A percentile compares a stretch with the other conserved stretches of the same genome.
Evolutionary conservation across 306 rosid genomes (phyloP).

Genomic region (Inga oerstediana): DNA sequence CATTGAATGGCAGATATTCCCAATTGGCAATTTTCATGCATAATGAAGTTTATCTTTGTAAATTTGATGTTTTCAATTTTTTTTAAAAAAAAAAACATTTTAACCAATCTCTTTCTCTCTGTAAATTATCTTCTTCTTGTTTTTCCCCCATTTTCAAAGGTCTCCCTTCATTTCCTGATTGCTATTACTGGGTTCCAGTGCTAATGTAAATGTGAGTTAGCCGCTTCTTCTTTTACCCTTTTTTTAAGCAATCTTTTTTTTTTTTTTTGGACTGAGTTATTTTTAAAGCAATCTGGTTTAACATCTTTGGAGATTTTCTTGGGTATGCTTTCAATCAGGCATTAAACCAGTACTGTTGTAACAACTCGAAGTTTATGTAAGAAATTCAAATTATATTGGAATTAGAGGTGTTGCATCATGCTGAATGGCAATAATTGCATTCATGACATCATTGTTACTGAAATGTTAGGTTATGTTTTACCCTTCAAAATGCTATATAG

Average conservation of each 20-base stretch:
- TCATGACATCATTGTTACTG: background rate
- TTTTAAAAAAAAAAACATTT: background rate
- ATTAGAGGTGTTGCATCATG: background rate
- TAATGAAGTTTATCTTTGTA: background rate
- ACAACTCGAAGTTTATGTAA: background rate
- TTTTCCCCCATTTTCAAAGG: background rate
- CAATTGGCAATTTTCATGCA: background rate
- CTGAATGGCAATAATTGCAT: background rate
- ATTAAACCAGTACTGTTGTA: background rate
- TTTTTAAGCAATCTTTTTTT: background rate
- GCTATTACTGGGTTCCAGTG: background rate
- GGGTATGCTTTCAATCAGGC: background rate
- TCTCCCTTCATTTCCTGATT: background rate
- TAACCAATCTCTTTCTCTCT: background rate
- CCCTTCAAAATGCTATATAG: background rate
- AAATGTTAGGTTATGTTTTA: background rate
- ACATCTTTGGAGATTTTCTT: background rate
- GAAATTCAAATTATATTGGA: background rate
- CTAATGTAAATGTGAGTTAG: background rate
- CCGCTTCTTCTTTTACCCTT: background rate
- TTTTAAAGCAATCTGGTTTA: background rate
- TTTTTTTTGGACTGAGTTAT: no score
- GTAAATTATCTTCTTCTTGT: background rate
- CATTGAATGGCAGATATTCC: constrained; percentile 1
- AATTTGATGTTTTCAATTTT: background rate